Evolutionary conservation across 768 basidiomycete species (phyloP), one percentile per base, ranked within the genome.

Genomic region (Trametes punicea): DNA sequence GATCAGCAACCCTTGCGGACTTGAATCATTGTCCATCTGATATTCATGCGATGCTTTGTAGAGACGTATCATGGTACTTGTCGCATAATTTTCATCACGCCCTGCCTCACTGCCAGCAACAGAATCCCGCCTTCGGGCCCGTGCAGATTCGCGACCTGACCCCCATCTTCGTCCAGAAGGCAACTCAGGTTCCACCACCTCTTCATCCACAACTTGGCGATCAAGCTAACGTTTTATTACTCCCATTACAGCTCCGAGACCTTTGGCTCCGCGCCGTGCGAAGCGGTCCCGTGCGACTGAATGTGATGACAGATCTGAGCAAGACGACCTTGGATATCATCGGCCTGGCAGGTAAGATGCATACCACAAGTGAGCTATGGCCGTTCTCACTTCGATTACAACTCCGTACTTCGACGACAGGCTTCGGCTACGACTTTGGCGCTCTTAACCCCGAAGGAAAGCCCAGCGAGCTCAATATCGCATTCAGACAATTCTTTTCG

Each of bases 91-190:
- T 10, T 2, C 11, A 4, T 1, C n/a, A n/a, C 39, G 40, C 1
- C 10, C 18, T 11, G 15, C 15, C 18, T 41, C n/a, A 53, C 18
- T 8, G 2, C 5, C 13, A 13, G 7, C n/a, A 9, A 2, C 20
- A 77, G 85, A 88, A 87, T 58, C 85, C 85, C 16, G 84, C 84
- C 0, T 88, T 88, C 62, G 83, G 85, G 2, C 74, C 76, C 1
- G 68, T 75, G 2, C 84, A 86, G 61, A 75, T 87, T 29, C 74
- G 84, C 3, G 80, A 78, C 41, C 64, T 87, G 13, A 82, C 82
- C 0, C 74, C 74, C 13, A 80, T 81, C 7, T 85, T 87, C 57
- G 58, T 83, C 2, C 74, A 77, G 1, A 87, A 85, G 65, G 70
- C 84, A 0, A 61, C 75, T 0, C 67, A 79, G 66, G 84, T 81